Conservation (phyloP, 257 asterid species). For the Solanum boliviense region DNA sequence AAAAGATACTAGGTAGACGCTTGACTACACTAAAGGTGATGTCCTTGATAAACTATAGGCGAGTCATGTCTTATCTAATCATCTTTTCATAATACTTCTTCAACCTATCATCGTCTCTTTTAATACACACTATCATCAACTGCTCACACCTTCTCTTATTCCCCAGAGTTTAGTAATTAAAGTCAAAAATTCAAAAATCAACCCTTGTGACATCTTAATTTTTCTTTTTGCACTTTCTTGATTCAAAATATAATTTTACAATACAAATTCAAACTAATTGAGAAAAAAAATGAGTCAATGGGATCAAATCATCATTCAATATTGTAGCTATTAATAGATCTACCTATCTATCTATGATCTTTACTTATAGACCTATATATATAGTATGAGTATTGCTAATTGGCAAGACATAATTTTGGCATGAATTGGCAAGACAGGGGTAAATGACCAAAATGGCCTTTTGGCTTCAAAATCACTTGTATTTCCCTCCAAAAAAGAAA, state of each 20-base stretch:
- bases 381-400: neutral
- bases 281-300: neutral
- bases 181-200: neutral
- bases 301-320: neutral
- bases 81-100: too few species aligned
- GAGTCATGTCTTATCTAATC: too few species aligned
- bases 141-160: neutral
- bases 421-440: too few species aligned
- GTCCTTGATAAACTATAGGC: neutral
- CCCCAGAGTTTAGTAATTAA: neutral
- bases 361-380: neutral
- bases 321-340: neutral
- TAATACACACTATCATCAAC: neutral
- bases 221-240: too few species aligned
- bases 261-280: too few species aligned
- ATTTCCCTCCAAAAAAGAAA: too few species aligned
- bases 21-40: neutral
- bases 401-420: too few species aligned
- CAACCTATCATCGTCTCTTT: rapidly evolving
- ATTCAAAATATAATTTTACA: too few species aligned
- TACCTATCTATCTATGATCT: neutral
- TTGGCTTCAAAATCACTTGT: too few species aligned
- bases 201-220: neutral
- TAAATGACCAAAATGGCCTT: too few species aligned
- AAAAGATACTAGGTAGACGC: neutral